These are phyloP conservation scores for Cladosporium halotolerans DNA, from an alignment of 2,329 filamentous ascomycete genomes.

Conservation along the genomic window DNA sequence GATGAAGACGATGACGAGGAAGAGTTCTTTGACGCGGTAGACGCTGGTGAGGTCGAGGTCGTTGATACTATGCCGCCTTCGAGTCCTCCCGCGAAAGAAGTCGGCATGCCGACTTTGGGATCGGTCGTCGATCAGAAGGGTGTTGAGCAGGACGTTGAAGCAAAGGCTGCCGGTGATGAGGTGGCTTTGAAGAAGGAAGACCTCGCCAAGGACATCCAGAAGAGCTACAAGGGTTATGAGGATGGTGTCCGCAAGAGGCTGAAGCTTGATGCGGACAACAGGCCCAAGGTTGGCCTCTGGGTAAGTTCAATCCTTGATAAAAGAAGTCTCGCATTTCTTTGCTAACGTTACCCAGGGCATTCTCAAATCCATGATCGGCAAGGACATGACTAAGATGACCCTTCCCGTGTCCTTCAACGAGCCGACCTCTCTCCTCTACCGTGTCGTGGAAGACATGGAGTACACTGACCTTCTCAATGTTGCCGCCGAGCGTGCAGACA, in stretches of 20 bases:
- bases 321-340: not conserved
- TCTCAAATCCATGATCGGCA: slow-evolving; percentile 98
- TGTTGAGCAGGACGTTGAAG: slow-evolving; percentile 13
- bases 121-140: slow-evolving; percentile 19
- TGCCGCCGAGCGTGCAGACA: slow-evolving; percentile 77
- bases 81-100: slow-evolving; percentile 9
- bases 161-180: slow-evolving; percentile 41
- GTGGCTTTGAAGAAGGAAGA: slow-evolving; percentile 38
- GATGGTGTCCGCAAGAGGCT: slow-evolving; percentile 73
- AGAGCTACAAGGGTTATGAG: slow-evolving; percentile 85
- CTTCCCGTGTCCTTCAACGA: slow-evolving; percentile 98
- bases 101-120: slow-evolving; percentile 9
- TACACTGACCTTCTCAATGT: slow-evolving; percentile 88
- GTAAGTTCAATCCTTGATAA: slow-evolving; percentile 48
- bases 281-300: slow-evolving; percentile 94
- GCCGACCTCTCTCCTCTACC: slow-evolving; percentile 88
- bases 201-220: slow-evolving; percentile 57
- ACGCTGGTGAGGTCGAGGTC: slow-evolving; percentile 83
- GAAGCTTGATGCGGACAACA: slow-evolving; percentile 84
- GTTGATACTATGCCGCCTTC: slow-evolving; percentile 56
- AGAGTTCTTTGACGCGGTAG: slow-evolving; percentile 96
- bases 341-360: slow-evolving; percentile 60
- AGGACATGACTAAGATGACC: slow-evolving; percentile 99
- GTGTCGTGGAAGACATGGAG: slow-evolving; percentile 96
- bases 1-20: slow-evolving; percentile 80